Evolutionary conservation across 768 basidiomycete genomes (phyloP).

Genomic region (Dioszegia hungarica): DNA sequence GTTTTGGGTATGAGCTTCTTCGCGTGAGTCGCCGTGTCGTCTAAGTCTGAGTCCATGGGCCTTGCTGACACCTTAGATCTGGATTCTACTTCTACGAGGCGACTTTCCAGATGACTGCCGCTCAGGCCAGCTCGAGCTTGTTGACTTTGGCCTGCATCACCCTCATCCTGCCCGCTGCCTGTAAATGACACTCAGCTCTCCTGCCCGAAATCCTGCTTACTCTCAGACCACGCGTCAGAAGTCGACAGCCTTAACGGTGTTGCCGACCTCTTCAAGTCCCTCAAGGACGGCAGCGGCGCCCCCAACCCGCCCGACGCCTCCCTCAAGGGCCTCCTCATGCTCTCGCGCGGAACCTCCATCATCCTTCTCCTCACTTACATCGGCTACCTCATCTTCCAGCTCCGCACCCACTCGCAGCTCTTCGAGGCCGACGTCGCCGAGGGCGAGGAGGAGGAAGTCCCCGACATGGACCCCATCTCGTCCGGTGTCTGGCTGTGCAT

Average conservation of each 20-base stretch:
- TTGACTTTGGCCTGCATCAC: conserved; percentile 86
- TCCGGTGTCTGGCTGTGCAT: conserved; percentile 62
- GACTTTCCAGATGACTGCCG: conserved; percentile 73
- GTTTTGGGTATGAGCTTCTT: conserved; percentile 89
- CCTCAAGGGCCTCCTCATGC: conserved; percentile 60
- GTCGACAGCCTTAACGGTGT: not conserved
- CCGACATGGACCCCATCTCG: conserved; percentile 67
- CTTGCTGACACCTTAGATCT: conserved; percentile 48
- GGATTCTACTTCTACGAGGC: conserved; percentile 65
- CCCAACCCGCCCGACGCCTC: conserved; percentile 37
- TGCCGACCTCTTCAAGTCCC: conserved; percentile 8
- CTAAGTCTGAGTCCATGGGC: too few species aligned
- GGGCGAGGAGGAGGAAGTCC: conserved; percentile 50
- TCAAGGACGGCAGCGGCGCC: conserved; percentile 23
- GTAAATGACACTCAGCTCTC: conserved; percentile 47
- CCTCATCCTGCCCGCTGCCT: conserved; percentile 86
- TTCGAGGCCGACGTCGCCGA: conserved; percentile 56
- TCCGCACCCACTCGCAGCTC: conserved; percentile 65
- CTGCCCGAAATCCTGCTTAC: not conserved
- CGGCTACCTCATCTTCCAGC: conserved; percentile 53
- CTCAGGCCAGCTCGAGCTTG: conserved; percentile 65
- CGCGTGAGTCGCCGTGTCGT: conserved; percentile 51
- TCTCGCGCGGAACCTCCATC: conserved; percentile 76
- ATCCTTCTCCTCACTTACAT: conserved; percentile 69
- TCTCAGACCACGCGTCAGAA: conserved; percentile 36